Evolutionary conservation across 306 rosid genomes (phyloP), one percentile per base, ranked within the genome.

Genomic region (Vigna reflexopilosa): DNA sequence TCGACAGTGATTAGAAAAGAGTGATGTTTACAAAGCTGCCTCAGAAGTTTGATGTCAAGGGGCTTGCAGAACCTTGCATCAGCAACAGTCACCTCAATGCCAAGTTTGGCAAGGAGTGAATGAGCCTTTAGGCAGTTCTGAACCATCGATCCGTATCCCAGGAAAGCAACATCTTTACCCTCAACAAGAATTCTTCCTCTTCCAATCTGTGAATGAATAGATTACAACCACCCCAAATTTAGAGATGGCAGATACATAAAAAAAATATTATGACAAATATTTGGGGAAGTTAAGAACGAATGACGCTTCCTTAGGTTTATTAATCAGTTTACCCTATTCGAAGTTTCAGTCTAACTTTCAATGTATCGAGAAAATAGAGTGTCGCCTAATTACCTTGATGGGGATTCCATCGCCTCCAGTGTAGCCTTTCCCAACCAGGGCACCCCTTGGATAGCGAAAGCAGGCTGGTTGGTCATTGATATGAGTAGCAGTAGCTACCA

Each of bases 11-110:
- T 71, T 48, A 94, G 91, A 81, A 88, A 94, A 42, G 90, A 77
- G 81, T 94, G 98, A 70, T 90, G 76, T 79, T 87, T 67, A 73
- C 98, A 92, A 10, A 94, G 97, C 69, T 87, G 89, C 76, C 97
- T 88, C 36, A 94, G 85, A 88, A 94, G 98, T 63, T 86, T 83
- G 72, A 85, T 88, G 79, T 94, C 98, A 44, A 92, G 90, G 63
- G 98, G 98, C 82, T 94, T 94, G 88, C 97, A 92, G 91, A 94
- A 94, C 88, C 98, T 87, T 57, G 98, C 98, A 81, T 94, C 98
- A 14, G 97, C 98, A 79, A 94, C 98, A 14, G 98, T 94, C 73
- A 92, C 93, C 59, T 94, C 89, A 54, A 94, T 63, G 13, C 97
- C 98, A 63, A 94, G 96, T 76, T 86, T 80, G 9, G 92, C 81